phyloP scores from a whole-genome alignment of 805 yeast species.

The Saccharomycopsis lassenensis region DNA sequence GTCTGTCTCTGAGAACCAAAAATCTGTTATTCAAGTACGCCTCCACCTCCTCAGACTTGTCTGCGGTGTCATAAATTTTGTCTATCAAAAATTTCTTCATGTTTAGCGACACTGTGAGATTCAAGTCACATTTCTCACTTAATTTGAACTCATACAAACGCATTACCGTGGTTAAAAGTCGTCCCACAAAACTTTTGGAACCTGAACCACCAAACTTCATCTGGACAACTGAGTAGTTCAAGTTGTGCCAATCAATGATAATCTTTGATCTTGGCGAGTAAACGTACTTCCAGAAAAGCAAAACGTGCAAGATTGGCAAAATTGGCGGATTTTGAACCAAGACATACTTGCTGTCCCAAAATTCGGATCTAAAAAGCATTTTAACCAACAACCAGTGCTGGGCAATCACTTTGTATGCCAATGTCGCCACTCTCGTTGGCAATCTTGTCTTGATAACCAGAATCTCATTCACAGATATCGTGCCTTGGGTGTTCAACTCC shows the following conservation, averaged over 20 bases:
- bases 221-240: slow-evolving; percentile 75
- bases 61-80: background rate
- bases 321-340: slow-evolving; percentile 90
- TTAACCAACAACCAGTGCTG: slow-evolving; percentile 41
- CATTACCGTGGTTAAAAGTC: slow-evolving; percentile 41
- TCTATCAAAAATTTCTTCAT: slow-evolving; percentile 51
- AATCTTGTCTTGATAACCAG: background rate
- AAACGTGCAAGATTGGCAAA: slow-evolving; percentile 65
- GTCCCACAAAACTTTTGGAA: background rate
- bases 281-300: slow-evolving; percentile 40
- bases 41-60: slow-evolving; percentile 1
- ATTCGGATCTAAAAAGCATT: slow-evolving; percentile 32
- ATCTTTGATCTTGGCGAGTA: slow-evolving; percentile 45
- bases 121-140: slow-evolving; percentile 53
- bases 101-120: slow-evolving; percentile 69
- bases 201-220: slow-evolving; percentile 40
- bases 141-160: slow-evolving; percentile 52
- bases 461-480: slow-evolving; percentile 7
- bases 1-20: slow-evolving; percentile 74
- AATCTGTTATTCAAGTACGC: slow-evolving; percentile 39
- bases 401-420: slow-evolving; percentile 38
- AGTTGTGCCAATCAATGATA: slow-evolving; percentile 92
- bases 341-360: slow-evolving; percentile 56
- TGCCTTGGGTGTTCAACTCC: slow-evolving; percentile 1
- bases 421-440: slow-evolving; percentile 14